Percentiles rank a stretch among this genome's conserved stretches.
Conservation (phyloP, 192 early-diverging fungal species). For the Podila minutissima region DNA sequence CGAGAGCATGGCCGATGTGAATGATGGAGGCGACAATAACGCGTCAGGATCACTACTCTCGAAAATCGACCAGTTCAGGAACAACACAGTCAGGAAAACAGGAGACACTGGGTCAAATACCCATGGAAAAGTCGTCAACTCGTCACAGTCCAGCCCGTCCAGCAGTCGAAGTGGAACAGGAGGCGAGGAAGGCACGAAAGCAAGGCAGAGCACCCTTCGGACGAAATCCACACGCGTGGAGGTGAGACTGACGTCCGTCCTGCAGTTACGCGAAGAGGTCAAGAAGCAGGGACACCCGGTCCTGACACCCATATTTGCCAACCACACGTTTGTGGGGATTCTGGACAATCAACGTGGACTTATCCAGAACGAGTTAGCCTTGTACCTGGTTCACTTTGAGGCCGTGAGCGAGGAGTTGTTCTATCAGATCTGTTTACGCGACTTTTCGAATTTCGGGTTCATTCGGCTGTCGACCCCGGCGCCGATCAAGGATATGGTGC, state of each 20-base stretch:
- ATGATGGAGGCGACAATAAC: not conserved
- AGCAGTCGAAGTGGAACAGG: not conserved
- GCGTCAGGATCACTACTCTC: slow-evolving; percentile 10
- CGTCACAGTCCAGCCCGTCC: not conserved
- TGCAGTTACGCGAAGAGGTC: slow-evolving; percentile 81
- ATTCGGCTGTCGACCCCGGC: slow-evolving; percentile 72
- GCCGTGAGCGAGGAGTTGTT: slow-evolving; percentile 87
- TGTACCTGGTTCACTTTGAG: slow-evolving; percentile 88
- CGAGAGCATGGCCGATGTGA: slow-evolving; percentile 12
- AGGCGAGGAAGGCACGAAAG: not conserved
- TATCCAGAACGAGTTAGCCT: slow-evolving; percentile 86
- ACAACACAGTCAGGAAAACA: not conserved
- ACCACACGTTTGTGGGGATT: slow-evolving; percentile 91
- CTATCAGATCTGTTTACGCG: slow-evolving; percentile 83
- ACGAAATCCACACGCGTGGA: slow-evolving; percentile 64
- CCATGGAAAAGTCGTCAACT: not conserved
- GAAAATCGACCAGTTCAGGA: slow-evolving; percentile 34
- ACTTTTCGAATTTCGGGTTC: slow-evolving; percentile 91
- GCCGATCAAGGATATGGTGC: slow-evolving; percentile 72
- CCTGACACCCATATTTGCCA: slow-evolving; percentile 79
- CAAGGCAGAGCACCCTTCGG: not conserved
- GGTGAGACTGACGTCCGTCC: slow-evolving; percentile 83
- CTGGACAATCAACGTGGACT: slow-evolving; percentile 82
- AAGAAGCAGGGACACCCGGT: slow-evolving; percentile 67
- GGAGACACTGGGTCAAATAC: not conserved